Evolutionary conservation across 768 basidiomycete genomes (phyloP), one percentile per base, ranked within the genome.

Genomic region (Heimioporus sp.): DNA sequence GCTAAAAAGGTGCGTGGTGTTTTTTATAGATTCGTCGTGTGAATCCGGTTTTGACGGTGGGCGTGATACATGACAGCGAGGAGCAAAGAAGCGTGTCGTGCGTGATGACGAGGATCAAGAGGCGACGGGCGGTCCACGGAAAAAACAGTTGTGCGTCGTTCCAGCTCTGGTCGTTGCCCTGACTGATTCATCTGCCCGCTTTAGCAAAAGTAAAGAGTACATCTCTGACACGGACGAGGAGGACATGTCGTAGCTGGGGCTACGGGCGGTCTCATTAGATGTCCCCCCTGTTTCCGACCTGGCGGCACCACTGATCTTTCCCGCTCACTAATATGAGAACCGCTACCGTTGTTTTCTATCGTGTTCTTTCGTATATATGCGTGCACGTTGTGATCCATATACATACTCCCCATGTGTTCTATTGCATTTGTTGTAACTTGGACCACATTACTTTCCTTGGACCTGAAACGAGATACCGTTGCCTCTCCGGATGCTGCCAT

Each of bases 141-240:
- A 86, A 74, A 90, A 87, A 67, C 85, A 87, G 67, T 86, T 81
- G 87, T 89, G 56, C 60, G 86, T 77, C 20, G 9, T 15, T 31
- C 24, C 24, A 7, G 24, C 24, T 28, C 6, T 5, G 24, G 24
- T 4, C 24, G 24, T 28, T 10, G 24, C 45, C 35, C 9, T 21
- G 21, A 30, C 30, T 46, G 39, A 54, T 45, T 55, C 10, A 13
- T 21, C n/a, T 56, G 39, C 53, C 11, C 35, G 30, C 41, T 19
- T 55, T 46, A 94, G 92, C 65, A 95, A 94, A 77, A 93, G 90
- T 63, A 92, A 91, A 69, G 92, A 86, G 61, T 80, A 84, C 68
- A 81, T 96, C 44, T 87, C 87, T 8, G 91, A 94, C 65, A 91
- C 90, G 3, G 92, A 94, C 65, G 92, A 90, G 28, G 88, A 89